Evolutionary conservation across 2,329 filamentous ascomycete species (phyloP).

Genomic region (Pyrenophora teres): DNA sequence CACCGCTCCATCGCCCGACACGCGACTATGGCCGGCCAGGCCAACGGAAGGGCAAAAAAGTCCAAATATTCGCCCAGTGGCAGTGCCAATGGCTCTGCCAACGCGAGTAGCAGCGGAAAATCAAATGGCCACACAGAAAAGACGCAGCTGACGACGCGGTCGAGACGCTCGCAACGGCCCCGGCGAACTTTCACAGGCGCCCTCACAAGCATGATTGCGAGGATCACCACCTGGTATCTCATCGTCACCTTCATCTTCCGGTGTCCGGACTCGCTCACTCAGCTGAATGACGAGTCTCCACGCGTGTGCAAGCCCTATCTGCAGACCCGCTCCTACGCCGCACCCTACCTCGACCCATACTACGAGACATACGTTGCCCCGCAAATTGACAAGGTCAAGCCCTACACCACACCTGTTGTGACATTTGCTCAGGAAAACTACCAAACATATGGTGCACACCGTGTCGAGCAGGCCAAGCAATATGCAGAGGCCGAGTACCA

Average conservation of each 20-base stretch:
- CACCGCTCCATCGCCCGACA: conserved; percentile 9
- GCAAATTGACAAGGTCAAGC: conserved; percentile 75
- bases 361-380: conserved; percentile 83
- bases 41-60: conserved; percentile 47
- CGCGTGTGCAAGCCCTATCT: conserved; percentile 82
- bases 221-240: conserved; percentile 80
- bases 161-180: conserved; percentile 21
- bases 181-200: conserved; percentile 31
- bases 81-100: conserved; percentile 28
- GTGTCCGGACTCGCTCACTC: conserved; percentile 73
- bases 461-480: conserved; percentile 68
- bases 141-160: conserved; percentile 26
- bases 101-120: conserved; percentile 34
- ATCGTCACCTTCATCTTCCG: conserved; percentile 80
- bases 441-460: conserved; percentile 74
- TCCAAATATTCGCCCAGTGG: conserved; percentile 36
- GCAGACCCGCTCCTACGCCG: conserved; percentile 66
- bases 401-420: conserved; percentile 73
- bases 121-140: conserved; percentile 37
- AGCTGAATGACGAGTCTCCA: conserved; percentile 72
- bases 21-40: conserved; percentile 44
- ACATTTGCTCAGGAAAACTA: conserved; percentile 65
- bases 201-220: conserved; percentile 40
- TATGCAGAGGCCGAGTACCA: conserved; percentile 77
- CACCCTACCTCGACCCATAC: conserved; percentile 81